phyloP scores from a whole-genome alignment of 2,329 filamentous ascomycete species.

The Thermothelomyces thermophilus region DNA sequence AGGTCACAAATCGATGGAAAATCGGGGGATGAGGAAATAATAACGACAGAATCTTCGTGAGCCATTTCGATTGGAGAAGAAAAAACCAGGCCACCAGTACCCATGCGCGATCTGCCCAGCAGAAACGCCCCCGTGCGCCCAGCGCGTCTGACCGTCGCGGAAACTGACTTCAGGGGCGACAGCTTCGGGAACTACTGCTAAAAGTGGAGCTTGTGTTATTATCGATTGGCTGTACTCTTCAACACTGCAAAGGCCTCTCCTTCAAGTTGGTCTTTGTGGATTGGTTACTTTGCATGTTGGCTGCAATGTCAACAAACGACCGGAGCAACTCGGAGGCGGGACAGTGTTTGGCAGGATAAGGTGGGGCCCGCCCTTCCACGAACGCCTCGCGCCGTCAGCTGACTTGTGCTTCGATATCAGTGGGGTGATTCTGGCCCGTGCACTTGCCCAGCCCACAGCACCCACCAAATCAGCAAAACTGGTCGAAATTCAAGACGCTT shows the following conservation, averaged over 20 bases:
- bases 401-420: slow-evolving; percentile 23
- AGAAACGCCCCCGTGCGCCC: slow-evolving; percentile 31
- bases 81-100: slow-evolving; percentile 28
- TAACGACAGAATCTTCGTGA: slow-evolving; percentile 25
- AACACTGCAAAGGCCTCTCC: too few relatives aligned
- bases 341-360: background rate
- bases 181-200: slow-evolving; percentile 11
- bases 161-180: background rate
- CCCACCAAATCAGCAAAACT: slow-evolving; percentile 26
- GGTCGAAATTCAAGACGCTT: slow-evolving; percentile 23
- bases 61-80: slow-evolving; percentile 19
- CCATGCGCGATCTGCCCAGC: slow-evolving; percentile 28
- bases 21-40: slow-evolving; percentile 48
- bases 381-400: slow-evolving; percentile 26
- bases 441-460: slow-evolving; percentile 20
- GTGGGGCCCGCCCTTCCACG: slow-evolving; percentile 12
- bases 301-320: slow-evolving; percentile 8
- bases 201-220: too few relatives aligned
- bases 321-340: background rate
- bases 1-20: slow-evolving; percentile 48
- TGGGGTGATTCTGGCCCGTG: slow-evolving; percentile 13
- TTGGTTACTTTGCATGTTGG: too few relatives aligned
- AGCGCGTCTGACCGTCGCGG: slow-evolving; percentile 15
- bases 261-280: too few relatives aligned
- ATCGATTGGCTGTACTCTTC: too few relatives aligned